phyloP scores from a whole-genome alignment of 306 rosid species.

The Myrica gale region DNA sequence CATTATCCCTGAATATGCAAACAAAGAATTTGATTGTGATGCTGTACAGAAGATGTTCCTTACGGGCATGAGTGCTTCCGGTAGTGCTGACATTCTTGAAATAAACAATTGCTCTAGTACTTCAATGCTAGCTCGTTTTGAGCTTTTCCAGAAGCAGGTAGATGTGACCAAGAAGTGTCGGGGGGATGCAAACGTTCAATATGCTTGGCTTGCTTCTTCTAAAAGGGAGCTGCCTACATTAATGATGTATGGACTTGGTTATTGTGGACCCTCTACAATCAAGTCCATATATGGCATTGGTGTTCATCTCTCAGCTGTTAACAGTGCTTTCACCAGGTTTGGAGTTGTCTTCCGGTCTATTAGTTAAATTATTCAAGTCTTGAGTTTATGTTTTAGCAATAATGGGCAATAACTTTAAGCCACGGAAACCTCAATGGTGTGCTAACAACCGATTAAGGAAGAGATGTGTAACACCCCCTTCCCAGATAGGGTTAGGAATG shows the following conservation, averaged over 20 bases:
- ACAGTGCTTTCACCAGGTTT: constrained; percentile 52
- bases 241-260: constrained; percentile 65
- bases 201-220: constrained; percentile 81
- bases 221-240: constrained; percentile 54
- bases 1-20: constrained; percentile 33
- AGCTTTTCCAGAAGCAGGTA: constrained; percentile 74
- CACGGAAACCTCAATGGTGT: background rate
- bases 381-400: background rate
- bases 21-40: constrained; percentile 44
- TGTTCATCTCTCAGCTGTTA: constrained; percentile 63
- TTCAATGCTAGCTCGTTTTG: constrained; percentile 51
- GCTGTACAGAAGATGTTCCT: constrained; percentile 60
- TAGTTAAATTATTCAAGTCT: background rate
- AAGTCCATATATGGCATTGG: constrained; percentile 60
- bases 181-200: constrained; percentile 65
- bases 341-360: constrained; percentile 25
- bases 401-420: background rate
- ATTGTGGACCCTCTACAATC: constrained; percentile 47
- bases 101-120: constrained; percentile 43
- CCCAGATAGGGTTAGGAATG: no score
- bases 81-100: constrained; percentile 45
- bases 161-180: constrained; percentile 56
- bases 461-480: background rate
- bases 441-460: background rate
- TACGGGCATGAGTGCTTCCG: constrained; percentile 44